Evolutionary conservation across 192 early-diverging fungal genomes (phyloP).

Genomic region (Diversispora epigaea): DNA sequence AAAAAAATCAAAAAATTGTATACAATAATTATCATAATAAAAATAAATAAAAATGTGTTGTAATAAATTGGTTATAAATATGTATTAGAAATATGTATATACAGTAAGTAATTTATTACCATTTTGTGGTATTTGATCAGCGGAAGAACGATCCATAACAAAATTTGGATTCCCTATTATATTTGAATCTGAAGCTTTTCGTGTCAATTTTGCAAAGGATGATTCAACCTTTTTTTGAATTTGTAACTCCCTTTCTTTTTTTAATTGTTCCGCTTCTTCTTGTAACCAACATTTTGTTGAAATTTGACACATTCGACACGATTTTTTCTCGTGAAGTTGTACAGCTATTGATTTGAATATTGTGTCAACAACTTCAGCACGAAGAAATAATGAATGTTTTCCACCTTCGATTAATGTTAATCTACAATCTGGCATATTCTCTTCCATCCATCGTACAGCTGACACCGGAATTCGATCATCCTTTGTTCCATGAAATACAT

Average conservation of each 20-base stretch:
- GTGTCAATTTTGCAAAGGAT: not conserved
- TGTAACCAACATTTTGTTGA: conserved; percentile 16
- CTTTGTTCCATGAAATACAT: conserved; percentile 49
- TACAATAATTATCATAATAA: not conserved
- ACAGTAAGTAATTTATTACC: not conserved
- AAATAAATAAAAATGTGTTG: not conserved
- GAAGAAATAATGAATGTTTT: conserved; percentile 42
- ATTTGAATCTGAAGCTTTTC: not conserved
- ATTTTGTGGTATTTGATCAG: not conserved
- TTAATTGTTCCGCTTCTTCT: not conserved
- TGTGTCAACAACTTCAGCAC: conserved; percentile 43
- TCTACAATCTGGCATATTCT: conserved; percentile 41
- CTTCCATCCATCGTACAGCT: conserved; percentile 49
- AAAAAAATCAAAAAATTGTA: not conserved
- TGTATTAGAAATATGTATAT: not conserved
- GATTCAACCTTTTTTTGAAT: conserved; percentile 10
- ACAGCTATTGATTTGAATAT: conserved; percentile 45
- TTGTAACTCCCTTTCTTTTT: conserved; percentile 15
- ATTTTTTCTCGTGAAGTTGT: conserved; percentile 1
- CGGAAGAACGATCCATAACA: not conserved
- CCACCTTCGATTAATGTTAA: conserved; percentile 46
- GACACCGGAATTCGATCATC: conserved; percentile 42
- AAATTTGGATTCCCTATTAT: not conserved
- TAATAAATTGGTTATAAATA: not conserved
- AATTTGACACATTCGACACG: conserved; percentile 9